phyloP scores from a whole-genome alignment of 768 basidiomycete genomes.

The Calocybe gangraenosa region DNA sequence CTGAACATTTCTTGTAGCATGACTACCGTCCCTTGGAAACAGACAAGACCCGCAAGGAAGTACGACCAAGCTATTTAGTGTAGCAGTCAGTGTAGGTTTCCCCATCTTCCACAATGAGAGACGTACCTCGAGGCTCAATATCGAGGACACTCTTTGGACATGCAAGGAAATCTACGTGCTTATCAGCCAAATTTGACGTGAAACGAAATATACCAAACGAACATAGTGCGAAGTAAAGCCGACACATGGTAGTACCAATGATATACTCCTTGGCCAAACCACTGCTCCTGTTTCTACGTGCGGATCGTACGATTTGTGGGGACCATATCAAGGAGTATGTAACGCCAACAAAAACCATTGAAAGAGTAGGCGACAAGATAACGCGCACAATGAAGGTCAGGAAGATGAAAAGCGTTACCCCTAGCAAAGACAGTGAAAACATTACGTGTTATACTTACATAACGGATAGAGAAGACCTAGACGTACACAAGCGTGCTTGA shows the following conservation, averaged over 20 bases:
- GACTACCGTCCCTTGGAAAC: slow-evolving; percentile 57
- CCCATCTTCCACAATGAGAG: neutral
- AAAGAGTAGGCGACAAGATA: slow-evolving; percentile 61
- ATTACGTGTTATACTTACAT: neutral
- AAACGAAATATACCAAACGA: slow-evolving; percentile 25
- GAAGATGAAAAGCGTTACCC: slow-evolving; percentile 64
- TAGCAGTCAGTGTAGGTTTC: neutral
- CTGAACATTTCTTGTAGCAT: slow-evolving; percentile 74
- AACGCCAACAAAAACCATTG: slow-evolving; percentile 58
- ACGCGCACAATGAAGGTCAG: slow-evolving; percentile 72
- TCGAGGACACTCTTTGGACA: slow-evolving; percentile 88
- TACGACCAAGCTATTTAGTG: slow-evolving; percentile 57
- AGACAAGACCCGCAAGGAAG: slow-evolving; percentile 53
- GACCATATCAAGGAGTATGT: slow-evolving; percentile 84
- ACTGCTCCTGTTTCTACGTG: slow-evolving; percentile 63
- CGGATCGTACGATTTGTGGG: slow-evolving; percentile 79
- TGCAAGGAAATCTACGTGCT: slow-evolving; percentile 63
- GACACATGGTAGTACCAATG: slow-evolving; percentile 68
- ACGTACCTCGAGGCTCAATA: slow-evolving; percentile 67
- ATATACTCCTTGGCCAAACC: slow-evolving; percentile 69
- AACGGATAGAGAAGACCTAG: neutral
- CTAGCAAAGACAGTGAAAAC: slow-evolving; percentile 29
- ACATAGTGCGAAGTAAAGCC: slow-evolving; percentile 75
- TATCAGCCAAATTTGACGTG: neutral
- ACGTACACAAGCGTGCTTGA: slow-evolving; percentile 67